Conservation (phyloP, 2,329 filamentous ascomycete species). For the Sporothrix luriei region DNA sequence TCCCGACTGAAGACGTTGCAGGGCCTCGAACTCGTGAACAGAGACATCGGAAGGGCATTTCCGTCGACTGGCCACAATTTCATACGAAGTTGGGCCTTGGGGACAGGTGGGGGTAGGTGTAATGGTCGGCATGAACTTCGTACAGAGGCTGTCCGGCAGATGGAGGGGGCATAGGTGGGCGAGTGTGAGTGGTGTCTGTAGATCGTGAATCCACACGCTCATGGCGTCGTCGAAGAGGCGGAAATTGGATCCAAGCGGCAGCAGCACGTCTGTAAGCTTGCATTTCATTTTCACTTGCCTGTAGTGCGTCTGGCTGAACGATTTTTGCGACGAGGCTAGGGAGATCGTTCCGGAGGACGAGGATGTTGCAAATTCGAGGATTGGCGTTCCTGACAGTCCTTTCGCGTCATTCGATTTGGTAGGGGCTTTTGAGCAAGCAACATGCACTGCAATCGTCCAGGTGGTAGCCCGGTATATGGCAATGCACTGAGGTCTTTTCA, state of each 20-base stretch:
- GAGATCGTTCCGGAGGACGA: neutral
- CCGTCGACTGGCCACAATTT: slow-evolving; percentile 54
- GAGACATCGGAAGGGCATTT: slow-evolving; percentile 52
- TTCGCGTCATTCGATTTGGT: slow-evolving; percentile 6
- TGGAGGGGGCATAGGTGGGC: slow-evolving; percentile 49
- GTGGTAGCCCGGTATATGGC: slow-evolving; percentile 48
- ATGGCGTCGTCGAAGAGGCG: slow-evolving; percentile 51
- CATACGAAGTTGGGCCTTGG: slow-evolving; percentile 56
- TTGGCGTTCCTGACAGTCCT: slow-evolving; percentile 32
- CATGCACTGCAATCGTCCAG: slow-evolving; percentile 44
- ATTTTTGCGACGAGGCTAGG: slow-evolving; percentile 30
- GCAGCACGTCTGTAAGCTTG: slow-evolving; percentile 47
- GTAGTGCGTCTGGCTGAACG: slow-evolving; percentile 51
- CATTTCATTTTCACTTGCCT: slow-evolving; percentile 47
- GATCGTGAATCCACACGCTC: slow-evolving; percentile 46
- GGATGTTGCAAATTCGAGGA: neutral
- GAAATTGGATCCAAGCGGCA: slow-evolving; percentile 51
- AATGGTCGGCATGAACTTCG: slow-evolving; percentile 43
- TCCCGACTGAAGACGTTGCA: slow-evolving; percentile 53
- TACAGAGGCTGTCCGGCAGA: slow-evolving; percentile 40
- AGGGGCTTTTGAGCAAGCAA: slow-evolving; percentile 37
- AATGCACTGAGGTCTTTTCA: slow-evolving; percentile 43
- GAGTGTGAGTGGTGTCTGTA: slow-evolving; percentile 45
- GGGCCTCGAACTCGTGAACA: slow-evolving; percentile 57
- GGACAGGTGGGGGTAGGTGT: slow-evolving; percentile 40